Base-by-base conservation (phyloP, 306 rosid genomes). In the Rosa rugosa region DNA sequence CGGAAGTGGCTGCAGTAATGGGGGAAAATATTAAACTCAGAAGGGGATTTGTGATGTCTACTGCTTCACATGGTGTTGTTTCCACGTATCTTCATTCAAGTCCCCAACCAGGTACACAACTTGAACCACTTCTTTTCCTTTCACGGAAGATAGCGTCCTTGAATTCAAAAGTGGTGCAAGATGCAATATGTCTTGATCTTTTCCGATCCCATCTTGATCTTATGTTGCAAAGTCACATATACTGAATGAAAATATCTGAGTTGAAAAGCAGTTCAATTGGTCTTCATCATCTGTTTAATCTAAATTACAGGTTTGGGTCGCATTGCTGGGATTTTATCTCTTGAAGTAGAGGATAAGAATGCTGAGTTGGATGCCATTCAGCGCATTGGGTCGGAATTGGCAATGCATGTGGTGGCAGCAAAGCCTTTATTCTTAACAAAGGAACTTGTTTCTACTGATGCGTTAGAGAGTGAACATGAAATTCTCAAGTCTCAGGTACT, bases 331-430 rank as follows among this genome's bases (percentile, higher is more conserved):
- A 85, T 92, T 80, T 69, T 95, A 77, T 86, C 94, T 84, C 98
- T 95, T 81, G 92, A 91, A 82, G 91, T 84, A 41, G 97, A 92
- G 60, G 88, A 78, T 46, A 86, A 86, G 68, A 84, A 82, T 81
- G 78, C 80, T 31, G 88, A 86, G 22, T 56, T 44, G 23, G 97
- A 91, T 66, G 91, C 93, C 79, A 81, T 95, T 72, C 97, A 88
- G 60, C 90, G 87, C 18, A 87, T 87, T 85, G 99, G 99, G 49
- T 91, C 98, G 4, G 95, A 95, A 82, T 77, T 92, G 87, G 98
- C 98, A 67, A 95, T 95, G 98, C 99, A 95, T 80, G 77, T 92
- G 13, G 99, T 95, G 80, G 99, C 99, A 53, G 87, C 95, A 44
- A 95, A 92, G 86, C 98, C 99, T 11, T 77, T 91, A 62, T 95